These are phyloP conservation scores for Abelmoschus esculentus DNA, from an alignment of 345 rosid genomes.

Conservation along the genomic window DNA sequence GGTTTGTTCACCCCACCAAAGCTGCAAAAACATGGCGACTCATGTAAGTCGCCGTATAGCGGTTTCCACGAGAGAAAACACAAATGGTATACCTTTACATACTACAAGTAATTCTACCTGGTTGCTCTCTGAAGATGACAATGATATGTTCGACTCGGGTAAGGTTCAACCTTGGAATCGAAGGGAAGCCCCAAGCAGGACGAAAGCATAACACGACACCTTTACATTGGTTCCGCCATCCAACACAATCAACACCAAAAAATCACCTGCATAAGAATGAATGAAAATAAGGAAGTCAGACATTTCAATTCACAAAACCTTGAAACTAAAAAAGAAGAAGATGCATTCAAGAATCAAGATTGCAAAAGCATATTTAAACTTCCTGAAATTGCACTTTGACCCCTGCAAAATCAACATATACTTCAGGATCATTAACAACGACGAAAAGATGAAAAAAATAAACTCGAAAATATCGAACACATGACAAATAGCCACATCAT, in stretches of 20 bases:
- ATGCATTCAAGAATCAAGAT: conserved; percentile 19
- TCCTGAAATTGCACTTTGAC: conserved; percentile 44
- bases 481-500: not conserved
- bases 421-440: conserved; percentile 32
- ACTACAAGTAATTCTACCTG: not conserved
- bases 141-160: not conserved
- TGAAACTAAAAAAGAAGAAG: conserved; percentile 15
- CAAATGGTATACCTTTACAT: not conserved
- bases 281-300: conserved; percentile 1
- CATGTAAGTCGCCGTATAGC: not conserved
- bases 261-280: conserved; percentile 19
- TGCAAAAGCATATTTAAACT: conserved; percentile 28
- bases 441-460: not conserved
- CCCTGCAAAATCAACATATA: conserved; percentile 68
- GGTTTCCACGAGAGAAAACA: not conserved
- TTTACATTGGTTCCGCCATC: conserved; percentile 3
- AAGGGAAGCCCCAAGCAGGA: not conserved
- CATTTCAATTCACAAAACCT: not conserved
- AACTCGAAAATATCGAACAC: conserved; percentile 8
- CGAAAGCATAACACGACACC: not conserved
- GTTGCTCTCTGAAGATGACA: not conserved
- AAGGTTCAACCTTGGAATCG: not conserved
- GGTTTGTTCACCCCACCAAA: not conserved
- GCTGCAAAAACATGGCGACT: not conserved
- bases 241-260: not conserved